Conservation (phyloP, 2,329 filamentous ascomycete species). For the Sporothrix curviconia region DNA sequence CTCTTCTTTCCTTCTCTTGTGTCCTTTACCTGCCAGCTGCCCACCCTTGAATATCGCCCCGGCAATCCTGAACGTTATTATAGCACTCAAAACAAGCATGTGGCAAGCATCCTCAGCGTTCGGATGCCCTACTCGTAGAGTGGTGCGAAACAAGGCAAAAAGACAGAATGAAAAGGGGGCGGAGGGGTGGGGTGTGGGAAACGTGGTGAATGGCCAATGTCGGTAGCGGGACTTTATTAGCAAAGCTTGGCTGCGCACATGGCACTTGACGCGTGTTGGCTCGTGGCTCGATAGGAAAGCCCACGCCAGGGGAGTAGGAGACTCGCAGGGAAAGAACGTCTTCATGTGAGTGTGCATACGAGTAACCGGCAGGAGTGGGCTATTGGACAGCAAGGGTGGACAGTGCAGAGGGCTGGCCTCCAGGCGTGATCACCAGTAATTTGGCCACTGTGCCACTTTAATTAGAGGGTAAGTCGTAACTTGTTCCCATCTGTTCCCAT, state of each 20-base stretch:
- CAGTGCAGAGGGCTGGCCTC: neutral
- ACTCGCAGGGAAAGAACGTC: neutral
- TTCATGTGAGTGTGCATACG: constrained; percentile 3
- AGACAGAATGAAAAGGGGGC: neutral
- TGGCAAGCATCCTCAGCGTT: neutral
- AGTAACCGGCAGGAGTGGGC: neutral
- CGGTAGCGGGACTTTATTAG: neutral
- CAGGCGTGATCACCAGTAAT: neutral
- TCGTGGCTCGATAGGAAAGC: neutral
- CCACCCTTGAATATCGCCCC: too few species aligned
- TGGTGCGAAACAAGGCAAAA: constrained; percentile 5
- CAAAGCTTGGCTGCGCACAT: constrained; percentile 2
- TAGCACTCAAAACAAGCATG: constrained; percentile 1
- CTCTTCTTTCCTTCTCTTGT: neutral
- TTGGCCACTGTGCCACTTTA: too few species aligned
- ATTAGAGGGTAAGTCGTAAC: too few species aligned
- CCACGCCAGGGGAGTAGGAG: neutral
- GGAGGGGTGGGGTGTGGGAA: neutral
- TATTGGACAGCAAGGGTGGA: neutral
- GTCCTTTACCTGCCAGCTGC: neutral
- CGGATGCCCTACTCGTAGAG: neutral
- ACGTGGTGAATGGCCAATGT: constrained; percentile 4
- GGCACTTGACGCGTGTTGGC: constrained; percentile 4
- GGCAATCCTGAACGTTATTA: neutral
- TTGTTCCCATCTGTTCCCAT: too few species aligned